Conservation (phyloP, 2,329 filamentous ascomycete genomes). For the Albophoma yamanashiensis region DNA sequence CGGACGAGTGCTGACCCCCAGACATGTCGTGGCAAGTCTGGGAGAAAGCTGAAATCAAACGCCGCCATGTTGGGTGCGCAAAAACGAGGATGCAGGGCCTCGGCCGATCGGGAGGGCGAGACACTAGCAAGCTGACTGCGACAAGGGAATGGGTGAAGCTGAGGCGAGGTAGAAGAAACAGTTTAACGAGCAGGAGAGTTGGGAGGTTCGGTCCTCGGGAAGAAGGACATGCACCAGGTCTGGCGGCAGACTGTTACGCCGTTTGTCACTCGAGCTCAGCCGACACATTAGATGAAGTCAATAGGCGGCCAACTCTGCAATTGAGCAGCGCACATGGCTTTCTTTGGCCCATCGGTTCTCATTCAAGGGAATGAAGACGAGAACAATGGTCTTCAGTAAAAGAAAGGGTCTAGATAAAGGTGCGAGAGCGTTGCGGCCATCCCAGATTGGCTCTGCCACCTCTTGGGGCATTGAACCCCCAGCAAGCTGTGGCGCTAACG, state of each 20-base stretch:
- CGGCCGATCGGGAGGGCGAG: not conserved
- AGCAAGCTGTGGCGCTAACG: not conserved
- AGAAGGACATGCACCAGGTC: not conserved
- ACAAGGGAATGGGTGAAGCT: not conserved
- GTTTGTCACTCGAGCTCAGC: not conserved
- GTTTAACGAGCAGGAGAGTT: not conserved
- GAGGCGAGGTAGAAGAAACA: not conserved
- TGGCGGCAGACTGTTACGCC: not conserved
- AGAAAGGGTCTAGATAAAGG: no score
- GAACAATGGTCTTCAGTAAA: not conserved
- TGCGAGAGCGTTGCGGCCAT: not conserved
- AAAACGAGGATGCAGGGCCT: not conserved
- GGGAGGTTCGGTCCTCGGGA: no score
- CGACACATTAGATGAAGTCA: not conserved
- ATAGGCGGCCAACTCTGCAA: not conserved
- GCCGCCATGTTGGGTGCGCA: not conserved
- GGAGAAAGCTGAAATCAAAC: not conserved
- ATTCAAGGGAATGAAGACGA: not conserved
- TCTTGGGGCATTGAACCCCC: not conserved
- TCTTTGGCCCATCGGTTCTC: not conserved
- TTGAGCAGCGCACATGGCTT: not conserved
- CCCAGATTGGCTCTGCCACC: not conserved
- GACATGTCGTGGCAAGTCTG: not conserved
- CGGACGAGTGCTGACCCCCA: not conserved
- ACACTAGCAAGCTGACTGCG: not conserved